These are phyloP conservation scores for Chionographis japonica DNA, from an alignment of 106 monocot species.

Conservation along the genomic window DNA sequence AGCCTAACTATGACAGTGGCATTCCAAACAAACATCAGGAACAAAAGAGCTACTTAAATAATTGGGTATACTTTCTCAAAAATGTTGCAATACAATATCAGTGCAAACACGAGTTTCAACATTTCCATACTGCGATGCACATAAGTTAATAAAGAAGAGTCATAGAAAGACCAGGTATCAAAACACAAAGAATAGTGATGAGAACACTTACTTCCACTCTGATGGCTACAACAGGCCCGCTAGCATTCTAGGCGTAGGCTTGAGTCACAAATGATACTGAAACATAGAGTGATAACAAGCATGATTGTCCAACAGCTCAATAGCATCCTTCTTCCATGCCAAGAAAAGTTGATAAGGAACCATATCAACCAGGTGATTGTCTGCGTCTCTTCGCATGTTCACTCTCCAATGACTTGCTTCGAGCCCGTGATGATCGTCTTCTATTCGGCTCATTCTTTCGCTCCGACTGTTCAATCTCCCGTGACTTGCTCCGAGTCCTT, in stretches of 20 bases:
- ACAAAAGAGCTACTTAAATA: no score
- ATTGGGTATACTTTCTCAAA: no score
- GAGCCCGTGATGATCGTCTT: conserved; percentile 45
- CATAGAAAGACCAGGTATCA: no score
- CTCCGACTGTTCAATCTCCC: conserved; percentile 54
- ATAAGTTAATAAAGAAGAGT: no score
- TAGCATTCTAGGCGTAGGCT: conserved; percentile 15
- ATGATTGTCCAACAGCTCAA: background rate
- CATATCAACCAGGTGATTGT: conserved; percentile 31
- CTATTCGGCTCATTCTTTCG: conserved; percentile 71
- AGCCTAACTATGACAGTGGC: no score
- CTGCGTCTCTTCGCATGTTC: conserved; percentile 71
- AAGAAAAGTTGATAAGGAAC: conserved; percentile 8
- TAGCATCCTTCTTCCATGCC: background rate
- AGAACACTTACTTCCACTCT: conserved; percentile 16
- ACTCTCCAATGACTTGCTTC: conserved; percentile 71
- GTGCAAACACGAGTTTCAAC: no score
- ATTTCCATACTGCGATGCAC: no score
- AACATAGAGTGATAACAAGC: background rate
- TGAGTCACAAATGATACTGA: no score
- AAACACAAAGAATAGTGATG: conserved; percentile 7
- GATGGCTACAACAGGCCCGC: conserved; percentile 11
- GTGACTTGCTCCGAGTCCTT: conserved; percentile 54
- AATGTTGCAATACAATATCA: no score
- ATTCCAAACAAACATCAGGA: no score